A percentile compares a stretch with the other conserved stretches of the same genome.
Evolutionary conservation across 1,139 yeast species (phyloP).

Genomic region (Kurtzmaniella quercitrusa): DNA sequence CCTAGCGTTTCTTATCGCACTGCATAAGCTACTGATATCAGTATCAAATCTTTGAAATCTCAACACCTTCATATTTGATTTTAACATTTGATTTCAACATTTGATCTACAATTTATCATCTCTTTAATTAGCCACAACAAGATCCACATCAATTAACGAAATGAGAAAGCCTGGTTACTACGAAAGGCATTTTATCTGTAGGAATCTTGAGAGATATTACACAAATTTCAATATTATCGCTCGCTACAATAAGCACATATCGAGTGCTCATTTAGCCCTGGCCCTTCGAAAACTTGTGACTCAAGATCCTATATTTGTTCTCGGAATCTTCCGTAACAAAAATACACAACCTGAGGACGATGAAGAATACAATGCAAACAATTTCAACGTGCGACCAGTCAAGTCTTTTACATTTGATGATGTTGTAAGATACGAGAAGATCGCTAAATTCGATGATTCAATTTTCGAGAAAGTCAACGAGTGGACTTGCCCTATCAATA

Average conservation of each 20-base stretch:
- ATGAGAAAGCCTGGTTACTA: slow-evolving; percentile 11
- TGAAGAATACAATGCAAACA: slow-evolving; percentile 11
- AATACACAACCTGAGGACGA: slow-evolving; percentile 9
- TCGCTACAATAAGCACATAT: slow-evolving; percentile 17
- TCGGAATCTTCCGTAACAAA: slow-evolving; percentile 15
- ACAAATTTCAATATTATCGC: slow-evolving; percentile 30
- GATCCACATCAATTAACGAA: neutral
- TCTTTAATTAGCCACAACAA: no score
- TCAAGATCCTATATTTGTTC: slow-evolving; percentile 20
- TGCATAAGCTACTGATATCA: no score
- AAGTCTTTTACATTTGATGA: slow-evolving; percentile 19
- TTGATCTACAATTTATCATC: neutral
- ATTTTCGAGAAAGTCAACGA: slow-evolving; percentile 17
- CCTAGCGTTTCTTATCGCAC: neutral
- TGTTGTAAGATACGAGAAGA: slow-evolving; percentile 17
- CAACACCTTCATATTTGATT: no score
- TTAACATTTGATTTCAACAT: no score
- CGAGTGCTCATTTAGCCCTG: slow-evolving; percentile 17
- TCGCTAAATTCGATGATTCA: slow-evolving; percentile 15
- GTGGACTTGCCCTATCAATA: slow-evolving; percentile 14
- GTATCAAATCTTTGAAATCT: no score
- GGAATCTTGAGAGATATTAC: slow-evolving; percentile 20
- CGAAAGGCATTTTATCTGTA: slow-evolving; percentile 26
- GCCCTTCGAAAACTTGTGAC: slow-evolving; percentile 21
- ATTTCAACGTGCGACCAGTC: slow-evolving; percentile 19